phyloP scores from a whole-genome alignment of 2,329 filamentous ascomycete genomes.

The Cercospora sojina region DNA sequence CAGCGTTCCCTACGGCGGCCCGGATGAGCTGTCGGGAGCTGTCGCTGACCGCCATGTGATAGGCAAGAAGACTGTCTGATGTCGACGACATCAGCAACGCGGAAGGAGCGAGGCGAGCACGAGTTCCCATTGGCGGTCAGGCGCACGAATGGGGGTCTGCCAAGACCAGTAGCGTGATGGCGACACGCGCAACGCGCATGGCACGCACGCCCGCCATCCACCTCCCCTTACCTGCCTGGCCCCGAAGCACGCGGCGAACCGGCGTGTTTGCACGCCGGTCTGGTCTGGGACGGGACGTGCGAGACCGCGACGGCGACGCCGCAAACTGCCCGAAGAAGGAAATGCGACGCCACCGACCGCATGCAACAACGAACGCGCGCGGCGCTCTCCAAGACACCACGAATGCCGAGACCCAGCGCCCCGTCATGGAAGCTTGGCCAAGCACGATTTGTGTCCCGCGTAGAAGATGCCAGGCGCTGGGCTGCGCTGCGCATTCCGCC shows the following conservation, averaged over 20 bases:
- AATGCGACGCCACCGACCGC: background rate
- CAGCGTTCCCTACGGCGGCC: background rate
- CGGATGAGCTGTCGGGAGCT: background rate
- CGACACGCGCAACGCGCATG: background rate
- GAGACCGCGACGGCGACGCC: background rate
- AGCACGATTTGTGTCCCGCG: slow-evolving; percentile 17
- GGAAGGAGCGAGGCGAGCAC: background rate
- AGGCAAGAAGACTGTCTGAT: background rate
- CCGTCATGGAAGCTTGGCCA: slow-evolving; percentile 8
- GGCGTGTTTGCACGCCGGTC: background rate
- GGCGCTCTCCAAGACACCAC: background rate
- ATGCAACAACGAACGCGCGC: background rate
- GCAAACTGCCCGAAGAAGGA: background rate
- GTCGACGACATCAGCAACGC: background rate
- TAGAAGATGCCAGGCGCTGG: slow-evolving; percentile 21
- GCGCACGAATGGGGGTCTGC: background rate
- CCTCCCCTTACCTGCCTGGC: background rate
- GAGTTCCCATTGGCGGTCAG: background rate
- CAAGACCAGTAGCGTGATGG: background rate
- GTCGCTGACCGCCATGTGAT: background rate
- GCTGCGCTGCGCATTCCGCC: slow-evolving; percentile 21
- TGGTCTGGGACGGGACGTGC: background rate
- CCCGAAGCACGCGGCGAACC: background rate
- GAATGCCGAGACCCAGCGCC: slow-evolving; percentile 1
- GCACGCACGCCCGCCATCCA: background rate